phyloP scores from a whole-genome alignment of 345 rosid species.

The Microcos paniculata region DNA sequence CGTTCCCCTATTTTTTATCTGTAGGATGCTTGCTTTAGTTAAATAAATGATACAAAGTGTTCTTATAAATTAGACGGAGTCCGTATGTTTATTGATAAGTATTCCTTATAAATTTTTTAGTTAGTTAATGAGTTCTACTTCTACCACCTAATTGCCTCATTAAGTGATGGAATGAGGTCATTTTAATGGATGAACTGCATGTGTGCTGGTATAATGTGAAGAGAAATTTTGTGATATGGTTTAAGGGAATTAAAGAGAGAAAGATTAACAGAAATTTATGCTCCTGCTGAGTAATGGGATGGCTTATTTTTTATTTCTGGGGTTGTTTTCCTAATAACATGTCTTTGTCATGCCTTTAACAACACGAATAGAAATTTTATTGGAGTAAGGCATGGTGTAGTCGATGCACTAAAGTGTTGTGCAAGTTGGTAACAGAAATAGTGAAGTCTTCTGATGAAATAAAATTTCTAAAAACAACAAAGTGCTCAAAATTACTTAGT shows the following conservation, averaged over 20 bases:
- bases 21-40: not conserved
- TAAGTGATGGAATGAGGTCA: not conserved
- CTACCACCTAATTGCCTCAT: not conserved
- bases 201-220: not conserved
- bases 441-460: not conserved
- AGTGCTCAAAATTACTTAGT: not conserved
- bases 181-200: not conserved
- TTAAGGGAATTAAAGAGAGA: not conserved
- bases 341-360: not conserved
- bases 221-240: not conserved
- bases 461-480: not conserved
- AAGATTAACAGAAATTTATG: not conserved
- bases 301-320: not conserved
- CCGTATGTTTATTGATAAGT: not conserved
- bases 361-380: not conserved
- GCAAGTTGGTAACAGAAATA: not conserved
- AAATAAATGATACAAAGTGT: not conserved
- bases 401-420: not conserved
- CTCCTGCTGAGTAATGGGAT: not conserved
- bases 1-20: not conserved
- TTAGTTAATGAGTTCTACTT: not conserved
- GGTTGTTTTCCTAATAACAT: not conserved
- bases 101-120: not conserved
- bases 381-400: not conserved
- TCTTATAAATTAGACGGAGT: too few species aligned